Evolutionary conservation across 805 yeast species (phyloP), one percentile per base, ranked within the genome.

Genomic region (Lipomyces yamadae): DNA sequence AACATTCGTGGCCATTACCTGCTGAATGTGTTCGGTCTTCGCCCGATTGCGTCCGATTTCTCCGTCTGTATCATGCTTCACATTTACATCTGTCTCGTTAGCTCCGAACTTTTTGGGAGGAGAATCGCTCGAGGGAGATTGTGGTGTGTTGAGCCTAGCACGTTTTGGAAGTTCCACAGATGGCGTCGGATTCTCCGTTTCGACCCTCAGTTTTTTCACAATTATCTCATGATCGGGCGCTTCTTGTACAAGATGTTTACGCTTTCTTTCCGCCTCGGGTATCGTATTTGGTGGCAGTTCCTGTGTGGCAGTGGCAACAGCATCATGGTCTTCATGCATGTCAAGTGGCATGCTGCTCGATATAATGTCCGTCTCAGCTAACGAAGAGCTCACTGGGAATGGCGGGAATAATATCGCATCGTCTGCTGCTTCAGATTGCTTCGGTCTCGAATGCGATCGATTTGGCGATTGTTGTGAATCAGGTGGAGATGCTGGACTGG

Each of bases 391-490:
- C n/a, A 59, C 52, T 48, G 32, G 30, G 45, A 52, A 50, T 30
- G 56, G 56, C n/a, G 62, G 62, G 32, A 35, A 59, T 15, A 50
- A 13, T 6, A 59, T 56, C 32, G 18, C 18, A 13, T 56, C 58
- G 4, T 34, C 48, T 15, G 57, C 57, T 13, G 15, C 15, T 3
- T 11, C 57, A 18, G 13, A 42, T 7, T 42, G 48, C 48, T 42
- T 42, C 2, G 15, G 15, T n/a, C 24, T 42, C n/a, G 48, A 1
- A 13, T 2, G n/a, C 10, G 48, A 6, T 54, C 24, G 35, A 32
- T n/a, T 33, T 32, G 57, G 37, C 57, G 57, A 32, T 3, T n/a
- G 37, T n/a, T 10, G 29, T 11, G 57, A 34, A 4, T 54, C 37
- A 13, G 57, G 37, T n/a, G n/a, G 42, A 32, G 35, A 54, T 30